These are phyloP conservation scores for Scolecobasidium constrictum DNA, from an alignment of 2,329 filamentous ascomycete species.

Conservation along the genomic window DNA sequence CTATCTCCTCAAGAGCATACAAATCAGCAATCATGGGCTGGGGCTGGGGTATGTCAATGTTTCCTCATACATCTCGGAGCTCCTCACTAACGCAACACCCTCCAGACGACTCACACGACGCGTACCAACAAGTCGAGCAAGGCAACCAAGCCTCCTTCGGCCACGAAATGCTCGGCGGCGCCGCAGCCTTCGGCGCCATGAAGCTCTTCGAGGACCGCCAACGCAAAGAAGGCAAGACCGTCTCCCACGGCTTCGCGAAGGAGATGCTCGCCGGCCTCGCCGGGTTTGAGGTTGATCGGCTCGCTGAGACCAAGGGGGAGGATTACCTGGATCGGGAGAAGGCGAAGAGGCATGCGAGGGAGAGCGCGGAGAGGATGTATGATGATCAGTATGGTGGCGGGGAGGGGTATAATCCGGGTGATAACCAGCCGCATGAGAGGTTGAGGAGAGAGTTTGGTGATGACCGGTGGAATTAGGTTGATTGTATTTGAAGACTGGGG, in stretches of 20 bases:
- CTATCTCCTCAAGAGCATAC: too few species aligned
- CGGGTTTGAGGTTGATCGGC: slow-evolving; percentile 64
- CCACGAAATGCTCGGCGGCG: slow-evolving; percentile 67
- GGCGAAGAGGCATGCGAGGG: slow-evolving; percentile 34
- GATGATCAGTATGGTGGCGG: slow-evolving; percentile 35
- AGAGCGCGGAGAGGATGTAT: slow-evolving; percentile 34
- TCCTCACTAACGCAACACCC: not conserved
- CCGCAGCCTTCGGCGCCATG: slow-evolving; percentile 68
- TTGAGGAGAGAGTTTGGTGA: slow-evolving; percentile 20
- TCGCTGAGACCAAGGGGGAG: slow-evolving; percentile 47
- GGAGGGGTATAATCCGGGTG: slow-evolving; percentile 36
- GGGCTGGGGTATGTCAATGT: slow-evolving; percentile 1
- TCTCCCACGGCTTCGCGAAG: slow-evolving; percentile 67
- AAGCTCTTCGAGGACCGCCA: slow-evolving; percentile 70
- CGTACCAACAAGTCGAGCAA: slow-evolving; percentile 46
- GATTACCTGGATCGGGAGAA: slow-evolving; percentile 38
- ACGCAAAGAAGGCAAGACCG: slow-evolving; percentile 56
- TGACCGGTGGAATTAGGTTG: slow-evolving; percentile 8
- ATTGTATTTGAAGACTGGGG: too few species aligned
- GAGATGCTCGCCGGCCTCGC: slow-evolving; percentile 63
- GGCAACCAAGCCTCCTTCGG: slow-evolving; percentile 44
- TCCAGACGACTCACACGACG: slow-evolving; percentile 40
- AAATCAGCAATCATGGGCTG: slow-evolving; percentile 1
- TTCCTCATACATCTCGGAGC: not conserved
- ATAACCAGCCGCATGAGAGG: slow-evolving; percentile 23